Evolutionary conservation across 306 rosid species (phyloP).

Genomic region (Rubus idaeus): DNA sequence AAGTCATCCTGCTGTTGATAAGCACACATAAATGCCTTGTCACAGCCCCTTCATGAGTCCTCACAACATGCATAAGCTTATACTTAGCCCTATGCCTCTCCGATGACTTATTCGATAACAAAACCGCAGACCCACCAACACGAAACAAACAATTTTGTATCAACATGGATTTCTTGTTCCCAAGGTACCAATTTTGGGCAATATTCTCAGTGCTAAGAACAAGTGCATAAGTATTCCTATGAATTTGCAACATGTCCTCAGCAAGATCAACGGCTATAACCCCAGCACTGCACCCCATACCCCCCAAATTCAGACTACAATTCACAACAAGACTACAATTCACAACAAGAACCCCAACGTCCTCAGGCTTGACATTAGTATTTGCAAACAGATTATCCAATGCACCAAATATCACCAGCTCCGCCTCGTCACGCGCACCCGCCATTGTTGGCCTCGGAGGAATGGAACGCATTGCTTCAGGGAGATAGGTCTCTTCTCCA

Average conservation of each 20-base stretch:
- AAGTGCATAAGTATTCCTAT: conserved; percentile 53
- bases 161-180: conserved; percentile 60
- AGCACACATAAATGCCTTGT: too few species aligned
- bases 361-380: conserved; percentile 20
- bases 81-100: too few species aligned
- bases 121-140: too few species aligned
- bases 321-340: too few species aligned
- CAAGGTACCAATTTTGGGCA: conserved; percentile 58
- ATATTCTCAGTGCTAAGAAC: conserved; percentile 75
- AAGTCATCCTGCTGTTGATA: too few species aligned
- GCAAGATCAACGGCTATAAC: too few species aligned
- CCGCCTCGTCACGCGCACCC: conserved; percentile 50
- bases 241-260: conserved; percentile 33
- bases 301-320: too few species aligned
- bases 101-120: too few species aligned
- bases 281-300: too few species aligned
- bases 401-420: conserved; percentile 58
- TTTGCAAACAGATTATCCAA: conserved; percentile 51
- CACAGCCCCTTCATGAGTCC: too few species aligned
- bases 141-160: conserved; percentile 66
- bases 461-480: conserved; percentile 43
- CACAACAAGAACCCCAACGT: too few species aligned
- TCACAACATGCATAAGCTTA: too few species aligned
- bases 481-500: conserved; percentile 54
- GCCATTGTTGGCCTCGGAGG: conserved; percentile 52